phyloP scores from a whole-genome alignment of 1,284 basidiomycete species.

The Sutorius eximius region DNA sequence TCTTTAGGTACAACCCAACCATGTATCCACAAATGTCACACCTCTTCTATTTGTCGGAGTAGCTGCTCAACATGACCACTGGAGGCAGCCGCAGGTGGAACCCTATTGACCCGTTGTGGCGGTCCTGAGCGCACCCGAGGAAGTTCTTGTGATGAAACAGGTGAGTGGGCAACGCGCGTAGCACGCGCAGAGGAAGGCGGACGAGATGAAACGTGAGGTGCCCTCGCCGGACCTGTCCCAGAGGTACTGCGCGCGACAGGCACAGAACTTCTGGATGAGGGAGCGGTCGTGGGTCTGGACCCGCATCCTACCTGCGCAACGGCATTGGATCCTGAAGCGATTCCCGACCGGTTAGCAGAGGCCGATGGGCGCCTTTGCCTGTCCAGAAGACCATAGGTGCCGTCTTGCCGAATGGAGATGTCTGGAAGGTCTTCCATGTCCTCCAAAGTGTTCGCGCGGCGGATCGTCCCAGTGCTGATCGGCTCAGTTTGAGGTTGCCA shows the following conservation, averaged over 20 bases:
- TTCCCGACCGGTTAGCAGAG: conserved; percentile 10
- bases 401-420: conserved; percentile 47
- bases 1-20: conserved; percentile 8
- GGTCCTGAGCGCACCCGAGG: conserved; percentile 15
- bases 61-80: conserved; percentile 28
- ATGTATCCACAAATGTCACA: conserved; percentile 28
- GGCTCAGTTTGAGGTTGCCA: conserved; percentile 26
- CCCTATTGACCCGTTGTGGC: conserved; percentile 10
- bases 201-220: conserved; percentile 12
- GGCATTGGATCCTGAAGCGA: conserved; percentile 5
- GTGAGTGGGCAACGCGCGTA: conserved; percentile 11
- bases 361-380: conserved; percentile 18
- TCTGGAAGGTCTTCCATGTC: conserved; percentile 58
- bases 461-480: conserved; percentile 1
- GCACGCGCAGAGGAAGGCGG: conserved; percentile 19
- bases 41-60: conserved; percentile 49
- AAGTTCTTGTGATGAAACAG: conserved; percentile 26
- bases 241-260: conserved; percentile 14
- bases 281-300: conserved; percentile 4
- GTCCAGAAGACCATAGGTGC: conserved; percentile 38
- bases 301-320: conserved; percentile 4
- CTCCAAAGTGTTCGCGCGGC: conserved; percentile 30
- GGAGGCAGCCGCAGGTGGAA: conserved; percentile 4
- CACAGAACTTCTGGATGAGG: conserved; percentile 13
- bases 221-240: conserved; percentile 11